Percentiles rank a stretch among this genome's conserved stretches.
phyloP scores from a whole-genome alignment of 441 rosid genomes.

The Euphorbia celastroides region DNA sequence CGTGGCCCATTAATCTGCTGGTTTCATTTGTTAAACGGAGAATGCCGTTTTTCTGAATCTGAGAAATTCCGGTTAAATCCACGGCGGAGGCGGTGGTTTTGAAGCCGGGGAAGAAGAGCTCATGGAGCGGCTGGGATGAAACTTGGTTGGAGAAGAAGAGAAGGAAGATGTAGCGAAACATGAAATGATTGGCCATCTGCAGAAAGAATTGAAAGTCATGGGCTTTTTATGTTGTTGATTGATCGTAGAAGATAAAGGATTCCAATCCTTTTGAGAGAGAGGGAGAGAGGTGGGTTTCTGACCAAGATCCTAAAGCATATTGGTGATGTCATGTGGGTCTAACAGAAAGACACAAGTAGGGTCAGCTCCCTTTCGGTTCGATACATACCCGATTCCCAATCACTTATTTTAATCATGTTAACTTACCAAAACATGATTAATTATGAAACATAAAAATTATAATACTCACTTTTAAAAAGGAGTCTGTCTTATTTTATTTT shows the following conservation, averaged over 20 bases:
- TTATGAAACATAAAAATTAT: too few relatives aligned
- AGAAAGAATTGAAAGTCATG: not conserved
- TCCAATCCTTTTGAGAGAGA: not conserved
- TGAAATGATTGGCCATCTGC: slow-evolving; percentile 23
- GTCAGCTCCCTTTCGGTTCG: too few relatives aligned
- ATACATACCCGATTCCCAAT: too few relatives aligned
- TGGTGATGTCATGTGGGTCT: not conserved
- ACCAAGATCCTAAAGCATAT: not conserved
- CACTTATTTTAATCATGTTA: too few relatives aligned
- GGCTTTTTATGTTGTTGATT: not conserved
- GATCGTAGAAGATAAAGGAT: not conserved
- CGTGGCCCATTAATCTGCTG: slow-evolving; percentile 41
- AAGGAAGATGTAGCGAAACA: slow-evolving; percentile 9
- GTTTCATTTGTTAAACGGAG: slow-evolving; percentile 50
- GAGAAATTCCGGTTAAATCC: slow-evolving; percentile 43
- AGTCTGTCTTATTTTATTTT: too few relatives aligned
- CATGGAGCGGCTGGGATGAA: slow-evolving; percentile 21
- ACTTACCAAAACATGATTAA: too few relatives aligned
- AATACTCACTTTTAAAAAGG: too few relatives aligned
- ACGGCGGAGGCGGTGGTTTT: slow-evolving; percentile 22
- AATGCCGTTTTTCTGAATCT: slow-evolving; percentile 41
- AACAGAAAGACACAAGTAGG: not conserved
- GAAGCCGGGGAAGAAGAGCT: slow-evolving; percentile 36
- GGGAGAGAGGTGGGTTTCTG: not conserved
- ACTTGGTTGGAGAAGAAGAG: slow-evolving; percentile 24